phyloP scores from a whole-genome alignment of 1,284 basidiomycete genomes.

The Cryptococcus sp. region DNA sequence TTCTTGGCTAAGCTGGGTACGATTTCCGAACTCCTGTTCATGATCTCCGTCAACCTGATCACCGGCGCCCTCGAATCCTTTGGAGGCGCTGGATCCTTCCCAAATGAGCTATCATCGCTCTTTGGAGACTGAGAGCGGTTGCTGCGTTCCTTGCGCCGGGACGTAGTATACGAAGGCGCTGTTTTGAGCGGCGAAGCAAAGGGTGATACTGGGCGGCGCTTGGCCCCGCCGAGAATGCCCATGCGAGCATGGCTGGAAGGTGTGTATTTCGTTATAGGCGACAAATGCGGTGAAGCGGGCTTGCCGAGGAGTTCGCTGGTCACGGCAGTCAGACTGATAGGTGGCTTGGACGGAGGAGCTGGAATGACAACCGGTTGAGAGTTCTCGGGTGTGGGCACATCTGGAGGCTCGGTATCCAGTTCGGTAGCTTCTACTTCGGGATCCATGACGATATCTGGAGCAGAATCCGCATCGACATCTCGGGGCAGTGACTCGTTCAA shows the following conservation, averaged over 20 bases:
- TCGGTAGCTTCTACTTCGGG: slow-evolving; percentile 13
- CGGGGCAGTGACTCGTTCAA: neutral
- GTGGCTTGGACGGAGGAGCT: neutral
- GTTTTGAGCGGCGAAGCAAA: neutral
- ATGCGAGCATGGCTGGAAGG: neutral
- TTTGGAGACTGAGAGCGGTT: neutral
- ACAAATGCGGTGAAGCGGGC: neutral
- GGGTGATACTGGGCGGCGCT: neutral
- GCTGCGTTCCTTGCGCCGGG: too few relatives aligned
- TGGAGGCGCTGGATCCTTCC: neutral
- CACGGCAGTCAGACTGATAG: neutral
- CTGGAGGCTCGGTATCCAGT: slow-evolving; percentile 6
- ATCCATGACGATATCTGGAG: neutral
- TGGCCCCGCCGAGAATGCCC: too few relatives aligned
- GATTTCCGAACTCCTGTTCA: neutral
- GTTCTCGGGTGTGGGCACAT: slow-evolving; percentile 6
- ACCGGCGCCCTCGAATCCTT: neutral
- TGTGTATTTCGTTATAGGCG: neutral
- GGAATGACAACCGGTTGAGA: slow-evolving; percentile 3
- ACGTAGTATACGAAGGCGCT: neutral
- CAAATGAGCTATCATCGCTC: neutral
- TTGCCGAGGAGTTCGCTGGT: neutral
- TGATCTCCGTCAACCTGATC: neutral
- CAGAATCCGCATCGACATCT: neutral
- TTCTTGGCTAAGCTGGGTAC: too few relatives aligned